Evolutionary conservation across 495 filamentous ascomycete species (phyloP), one percentile per base, ranked within the genome.

Genomic region (Aspergillus cristatus): DNA sequence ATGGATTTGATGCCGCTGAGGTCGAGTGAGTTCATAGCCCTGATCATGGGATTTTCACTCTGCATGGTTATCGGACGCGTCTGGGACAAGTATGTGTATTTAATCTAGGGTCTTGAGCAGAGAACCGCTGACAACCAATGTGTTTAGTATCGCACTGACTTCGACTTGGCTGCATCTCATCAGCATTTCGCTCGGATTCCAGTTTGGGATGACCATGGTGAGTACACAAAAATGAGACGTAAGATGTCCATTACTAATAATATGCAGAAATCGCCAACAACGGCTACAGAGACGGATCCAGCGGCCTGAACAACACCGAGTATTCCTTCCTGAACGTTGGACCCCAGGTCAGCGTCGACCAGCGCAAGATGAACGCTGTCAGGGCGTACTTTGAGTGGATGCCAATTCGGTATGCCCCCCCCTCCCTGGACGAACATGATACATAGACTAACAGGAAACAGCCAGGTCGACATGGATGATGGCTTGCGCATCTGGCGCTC

Each of bases 331-430:
- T 78, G 31, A 50, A 60, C 29, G 70, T 75, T 34, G 77, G 76
- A 1, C 42, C 42, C 6, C 68, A 72, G 16, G 65, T 81, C 20
- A 66, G 67, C 32, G 72, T 81, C 32, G 76, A 81, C 35, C 76
- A 81, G 51, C 66, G 78, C 22, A 79, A 78, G 55, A 76, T 80
- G 68, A 78, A 82, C 41, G 79, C 77, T 5, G 78, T 82, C 14
- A 62, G 79, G 25, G 77, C 79, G 0, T 83, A 83, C 50, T 84
- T 83, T 37, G 79, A 84, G 48, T 84, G 80, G 79, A 79, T 70
- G 66, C 66, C 57, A 13, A 47, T 61, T 26, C 55, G 57, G 47
- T 47, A 17, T 7, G 39, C 37, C 11, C n/a, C 13, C 26, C 18
- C 11, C n/a, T 17, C 17, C 18, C 14, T 30, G n/a, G n/a, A n/a